phyloP scores from a whole-genome alignment of 1,139 yeast genomes.

The Candida glucosophila region DNA sequence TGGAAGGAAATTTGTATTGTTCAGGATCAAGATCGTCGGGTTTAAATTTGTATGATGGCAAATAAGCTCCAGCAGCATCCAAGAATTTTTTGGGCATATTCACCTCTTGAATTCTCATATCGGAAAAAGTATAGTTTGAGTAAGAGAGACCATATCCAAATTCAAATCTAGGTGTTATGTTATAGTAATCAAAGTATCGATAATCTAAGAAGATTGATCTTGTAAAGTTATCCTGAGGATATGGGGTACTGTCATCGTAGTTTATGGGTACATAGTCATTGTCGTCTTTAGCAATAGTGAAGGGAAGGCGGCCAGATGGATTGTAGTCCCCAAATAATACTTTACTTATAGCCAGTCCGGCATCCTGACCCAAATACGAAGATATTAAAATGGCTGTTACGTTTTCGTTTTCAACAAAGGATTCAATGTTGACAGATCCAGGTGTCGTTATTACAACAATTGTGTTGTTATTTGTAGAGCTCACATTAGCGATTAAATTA shows the following conservation, averaged over 20 bases:
- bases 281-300: conserved; percentile 49
- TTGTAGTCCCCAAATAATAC: conserved; percentile 48
- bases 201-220: conserved; percentile 47
- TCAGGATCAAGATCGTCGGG: conserved; percentile 48
- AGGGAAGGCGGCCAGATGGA: conserved; percentile 58
- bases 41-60: conserved; percentile 28
- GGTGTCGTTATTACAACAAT: conserved; percentile 50
- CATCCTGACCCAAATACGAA: conserved; percentile 52
- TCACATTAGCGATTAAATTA: conserved; percentile 39
- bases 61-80: conserved; percentile 42
- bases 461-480: conserved; percentile 43
- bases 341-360: conserved; percentile 33
- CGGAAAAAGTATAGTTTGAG: conserved; percentile 36
- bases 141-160: conserved; percentile 59
- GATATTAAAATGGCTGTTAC: conserved; percentile 49
- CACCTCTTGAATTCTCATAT: conserved; percentile 30
- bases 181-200: conserved; percentile 46
- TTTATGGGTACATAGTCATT: conserved; percentile 47
- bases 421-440: conserved; percentile 53
- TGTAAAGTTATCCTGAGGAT: conserved; percentile 43
- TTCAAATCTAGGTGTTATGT: conserved; percentile 49
- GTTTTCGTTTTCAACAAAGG: conserved; percentile 50
- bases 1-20: conserved; percentile 49
- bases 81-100: conserved; percentile 39
- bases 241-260: conserved; percentile 27